phyloP scores from a whole-genome alignment of 257 asterid genomes.

The Eucommia ulmoides region DNA sequence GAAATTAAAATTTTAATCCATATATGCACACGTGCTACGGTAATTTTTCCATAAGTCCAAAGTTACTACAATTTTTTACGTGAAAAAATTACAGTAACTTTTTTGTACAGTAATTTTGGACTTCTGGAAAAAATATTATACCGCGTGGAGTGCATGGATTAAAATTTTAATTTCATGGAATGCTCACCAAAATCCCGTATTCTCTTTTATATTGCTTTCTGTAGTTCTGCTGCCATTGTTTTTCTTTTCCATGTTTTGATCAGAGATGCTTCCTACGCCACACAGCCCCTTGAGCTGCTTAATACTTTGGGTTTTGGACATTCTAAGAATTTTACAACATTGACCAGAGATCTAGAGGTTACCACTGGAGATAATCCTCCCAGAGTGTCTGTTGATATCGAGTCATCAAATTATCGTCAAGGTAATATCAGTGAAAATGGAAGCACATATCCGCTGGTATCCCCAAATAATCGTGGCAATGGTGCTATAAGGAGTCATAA shows the following conservation, averaged over 20 bases:
- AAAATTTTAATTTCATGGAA: background rate
- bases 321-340: constrained; percentile 32
- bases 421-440: constrained; percentile 42
- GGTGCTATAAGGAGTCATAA: constrained; percentile 15
- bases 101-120: no score
- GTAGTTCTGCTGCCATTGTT: constrained; percentile 11
- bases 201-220: constrained; percentile 8
- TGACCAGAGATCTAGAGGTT: constrained; percentile 37
- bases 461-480: constrained; percentile 20
- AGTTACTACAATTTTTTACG: no score
- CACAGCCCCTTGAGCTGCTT: constrained; percentile 98
- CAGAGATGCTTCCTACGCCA: constrained; percentile 95
- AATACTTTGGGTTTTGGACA: constrained; percentile 70
- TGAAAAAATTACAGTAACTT: no score
- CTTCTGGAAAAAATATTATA: no score
- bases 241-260: constrained; percentile 15
- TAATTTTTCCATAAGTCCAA: no score
- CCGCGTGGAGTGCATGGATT: no score
- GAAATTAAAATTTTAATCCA: no score
- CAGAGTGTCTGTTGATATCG: constrained; percentile 20
- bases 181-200: background rate
- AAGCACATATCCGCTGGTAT: constrained; percentile 17
- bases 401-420: constrained; percentile 20
- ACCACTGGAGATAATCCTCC: constrained; percentile 22
- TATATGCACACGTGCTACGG: no score